phyloP scores from a whole-genome alignment of 2,329 filamentous ascomycete species.

The Pseudogymnoascus sp. region DNA sequence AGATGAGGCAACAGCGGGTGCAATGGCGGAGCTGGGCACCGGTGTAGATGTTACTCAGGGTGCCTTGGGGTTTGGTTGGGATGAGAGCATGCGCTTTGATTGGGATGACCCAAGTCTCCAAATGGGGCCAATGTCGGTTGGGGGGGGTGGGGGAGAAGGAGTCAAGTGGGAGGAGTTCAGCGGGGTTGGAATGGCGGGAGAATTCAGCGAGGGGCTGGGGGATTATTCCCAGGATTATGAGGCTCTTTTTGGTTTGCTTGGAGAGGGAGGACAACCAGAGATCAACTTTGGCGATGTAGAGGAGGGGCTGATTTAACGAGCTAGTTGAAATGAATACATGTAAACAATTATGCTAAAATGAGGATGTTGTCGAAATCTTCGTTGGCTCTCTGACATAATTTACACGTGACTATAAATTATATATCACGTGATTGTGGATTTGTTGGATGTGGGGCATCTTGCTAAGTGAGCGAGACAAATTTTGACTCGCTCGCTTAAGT shows the following conservation, averaged over 20 bases:
- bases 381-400: background rate
- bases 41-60: conserved; percentile 1
- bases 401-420: background rate
- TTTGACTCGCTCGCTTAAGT: conserved; percentile 7
- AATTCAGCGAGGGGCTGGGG: conserved; percentile 7
- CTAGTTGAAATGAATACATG: conserved; percentile 1
- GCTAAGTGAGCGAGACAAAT: background rate
- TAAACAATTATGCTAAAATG: background rate
- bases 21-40: background rate
- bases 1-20: background rate
- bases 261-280: conserved; percentile 4
- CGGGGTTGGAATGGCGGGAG: background rate
- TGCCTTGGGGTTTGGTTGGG: background rate
- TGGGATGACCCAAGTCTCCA: conserved; percentile 5
- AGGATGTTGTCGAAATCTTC: background rate
- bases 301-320: background rate
- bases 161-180: conserved; percentile 7
- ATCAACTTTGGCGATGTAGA: background rate
- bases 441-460: background rate
- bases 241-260: conserved; percentile 7
- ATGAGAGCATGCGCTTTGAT: conserved; percentile 3
- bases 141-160: background rate
- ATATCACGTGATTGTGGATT: background rate
- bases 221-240: conserved; percentile 9
- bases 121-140: conserved; percentile 5